Evolutionary conservation across 1,284 basidiomycete genomes (phyloP).

Genomic region (Marasmius sp.): DNA sequence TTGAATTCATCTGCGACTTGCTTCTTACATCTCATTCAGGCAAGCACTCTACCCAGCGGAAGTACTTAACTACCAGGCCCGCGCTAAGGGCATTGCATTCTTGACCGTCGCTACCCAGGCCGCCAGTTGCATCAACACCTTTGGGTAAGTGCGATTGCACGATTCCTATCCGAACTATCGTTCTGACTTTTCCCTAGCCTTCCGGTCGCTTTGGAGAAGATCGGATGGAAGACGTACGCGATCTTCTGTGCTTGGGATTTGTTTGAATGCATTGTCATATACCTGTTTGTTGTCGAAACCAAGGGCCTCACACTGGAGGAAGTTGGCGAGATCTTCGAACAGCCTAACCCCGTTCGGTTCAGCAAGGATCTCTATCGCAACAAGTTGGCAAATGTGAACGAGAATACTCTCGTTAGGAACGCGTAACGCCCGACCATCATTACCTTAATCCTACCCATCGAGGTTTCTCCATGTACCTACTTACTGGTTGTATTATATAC

Average conservation of each 20-base stretch:
- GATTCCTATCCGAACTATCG: background rate
- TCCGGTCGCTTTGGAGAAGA: conserved; percentile 43
- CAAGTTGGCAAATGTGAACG: conserved; percentile 17
- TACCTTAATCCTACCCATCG: too few species aligned
- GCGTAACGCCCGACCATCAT: background rate
- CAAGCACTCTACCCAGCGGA: conserved; percentile 57
- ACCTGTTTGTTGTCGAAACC: conserved; percentile 41
- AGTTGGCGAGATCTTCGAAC: conserved; percentile 51
- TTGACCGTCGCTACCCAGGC: conserved; percentile 30
- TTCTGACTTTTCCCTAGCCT: conserved; percentile 26
- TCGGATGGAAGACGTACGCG: conserved; percentile 52
- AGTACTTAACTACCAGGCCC: conserved; percentile 48
- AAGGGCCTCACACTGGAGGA: conserved; percentile 53
- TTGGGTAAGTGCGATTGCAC: conserved; percentile 32
- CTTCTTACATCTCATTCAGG: conserved; percentile 27
- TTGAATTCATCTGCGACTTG: background rate
- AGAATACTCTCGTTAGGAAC: conserved; percentile 3
- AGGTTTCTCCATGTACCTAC: too few species aligned
- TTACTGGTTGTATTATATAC: too few species aligned
- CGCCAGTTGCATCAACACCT: conserved; percentile 46
- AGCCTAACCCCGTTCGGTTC: conserved; percentile 43
- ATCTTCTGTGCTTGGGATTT: conserved; percentile 54
- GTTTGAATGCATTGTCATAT: conserved; percentile 58
- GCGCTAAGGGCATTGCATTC: conserved; percentile 53
- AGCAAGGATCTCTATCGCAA: conserved; percentile 29